phyloP scores from a whole-genome alignment of 2,329 filamentous ascomycete species.

The Xylariaceae sp. region DNA sequence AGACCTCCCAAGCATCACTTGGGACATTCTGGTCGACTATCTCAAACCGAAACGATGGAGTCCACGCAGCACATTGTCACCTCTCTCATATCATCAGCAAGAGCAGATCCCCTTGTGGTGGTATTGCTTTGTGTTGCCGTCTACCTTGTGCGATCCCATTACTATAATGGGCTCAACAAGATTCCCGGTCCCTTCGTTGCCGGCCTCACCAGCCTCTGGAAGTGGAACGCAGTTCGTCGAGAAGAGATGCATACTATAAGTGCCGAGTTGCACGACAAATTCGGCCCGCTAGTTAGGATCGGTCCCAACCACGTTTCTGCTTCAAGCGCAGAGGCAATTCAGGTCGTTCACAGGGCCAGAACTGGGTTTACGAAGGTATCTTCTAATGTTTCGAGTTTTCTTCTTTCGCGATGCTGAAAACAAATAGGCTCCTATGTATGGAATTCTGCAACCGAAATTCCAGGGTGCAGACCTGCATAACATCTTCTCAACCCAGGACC shows the following conservation, averaged over 20 bases:
- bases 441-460: slow-evolving; percentile 19
- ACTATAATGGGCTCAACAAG: slow-evolving; percentile 19
- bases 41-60: slow-evolving; percentile 7
- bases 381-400: neutral
- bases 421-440: slow-evolving; percentile 6
- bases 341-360: slow-evolving; percentile 13
- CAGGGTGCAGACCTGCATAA: slow-evolving; percentile 21
- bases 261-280: slow-evolving; percentile 21
- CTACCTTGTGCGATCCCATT: slow-evolving; percentile 13
- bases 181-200: slow-evolving; percentile 22
- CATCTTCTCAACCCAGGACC: slow-evolving; percentile 25
- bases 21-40: neutral
- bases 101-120: slow-evolving; percentile 3
- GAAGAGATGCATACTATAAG: slow-evolving; percentile 21
- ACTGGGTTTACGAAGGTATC: neutral
- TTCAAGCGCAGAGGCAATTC: slow-evolving; percentile 21
- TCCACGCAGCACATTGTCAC: slow-evolving; percentile 14
- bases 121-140: too few relatives aligned
- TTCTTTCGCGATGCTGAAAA: neutral
- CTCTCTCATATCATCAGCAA: slow-evolving; percentile 7
- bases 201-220: slow-evolving; percentile 25
- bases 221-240: slow-evolving; percentile 10
- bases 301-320: slow-evolving; percentile 28
- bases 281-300: slow-evolving; percentile 22
- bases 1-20: neutral